Evolutionary conservation across 257 asterid genomes (phyloP).

Genomic region (Rhazya stricta): DNA sequence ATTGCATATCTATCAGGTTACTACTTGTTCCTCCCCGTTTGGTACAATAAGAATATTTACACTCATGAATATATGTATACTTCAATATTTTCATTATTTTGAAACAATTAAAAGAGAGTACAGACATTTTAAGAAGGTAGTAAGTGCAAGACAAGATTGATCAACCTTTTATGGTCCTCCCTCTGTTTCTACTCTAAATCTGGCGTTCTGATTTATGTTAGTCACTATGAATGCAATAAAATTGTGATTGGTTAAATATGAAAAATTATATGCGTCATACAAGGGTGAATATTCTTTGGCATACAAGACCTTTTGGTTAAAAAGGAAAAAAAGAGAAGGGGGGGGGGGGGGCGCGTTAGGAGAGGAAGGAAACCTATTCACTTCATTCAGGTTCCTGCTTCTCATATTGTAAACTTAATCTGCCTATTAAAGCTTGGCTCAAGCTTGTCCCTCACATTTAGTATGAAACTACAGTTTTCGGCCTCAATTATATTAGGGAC

Average conservation of each 20-base stretch:
- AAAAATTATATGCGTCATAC: neutral
- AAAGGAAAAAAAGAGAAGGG: neutral
- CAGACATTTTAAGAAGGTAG: neutral
- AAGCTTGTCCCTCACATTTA: neutral
- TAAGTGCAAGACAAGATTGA: neutral
- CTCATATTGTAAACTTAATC: neutral
- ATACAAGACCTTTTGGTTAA: neutral
- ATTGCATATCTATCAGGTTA: slow-evolving; percentile 81
- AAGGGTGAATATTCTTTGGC: neutral
- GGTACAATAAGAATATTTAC: neutral
- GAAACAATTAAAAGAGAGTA: neutral
- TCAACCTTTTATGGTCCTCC: neutral
- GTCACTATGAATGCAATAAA: neutral
- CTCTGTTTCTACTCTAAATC: neutral
- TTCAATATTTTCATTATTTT: too few species aligned
- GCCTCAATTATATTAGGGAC: neutral
- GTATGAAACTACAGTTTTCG: neutral
- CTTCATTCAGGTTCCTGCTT: neutral
- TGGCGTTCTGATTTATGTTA: neutral
- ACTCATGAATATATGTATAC: neutral
- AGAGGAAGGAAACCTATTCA: neutral
- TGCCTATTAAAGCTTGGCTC: neutral
- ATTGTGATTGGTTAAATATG: neutral
- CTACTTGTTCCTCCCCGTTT: slow-evolving; percentile 9
- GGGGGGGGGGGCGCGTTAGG: neutral